Evolutionary conservation across 441 rosid genomes (phyloP).

Genomic region (Arabidopsis hybrid): DNA sequence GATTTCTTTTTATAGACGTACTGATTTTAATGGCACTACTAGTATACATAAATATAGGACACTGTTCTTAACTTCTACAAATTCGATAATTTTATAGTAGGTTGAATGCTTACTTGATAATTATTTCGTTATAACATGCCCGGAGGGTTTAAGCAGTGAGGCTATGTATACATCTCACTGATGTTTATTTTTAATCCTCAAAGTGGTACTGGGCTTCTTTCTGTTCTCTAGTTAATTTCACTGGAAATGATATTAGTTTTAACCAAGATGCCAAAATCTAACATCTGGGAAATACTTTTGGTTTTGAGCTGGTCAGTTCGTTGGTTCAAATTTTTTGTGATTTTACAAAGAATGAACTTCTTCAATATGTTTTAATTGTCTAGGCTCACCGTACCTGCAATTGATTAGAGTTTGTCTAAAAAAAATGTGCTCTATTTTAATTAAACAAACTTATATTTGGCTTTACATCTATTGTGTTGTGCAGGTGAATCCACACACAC

Average conservation of each 20-base stretch:
- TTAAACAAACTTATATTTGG: slow-evolving; percentile 9
- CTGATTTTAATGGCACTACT: neutral
- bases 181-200: neutral
- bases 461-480: slow-evolving; percentile 20
- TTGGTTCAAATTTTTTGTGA: neutral
- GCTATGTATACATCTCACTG: slow-evolving; percentile 1
- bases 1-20: neutral
- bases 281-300: neutral
- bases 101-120: slow-evolving; percentile 7
- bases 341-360: neutral
- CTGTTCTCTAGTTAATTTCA: neutral
- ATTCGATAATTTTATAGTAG: slow-evolving; percentile 8
- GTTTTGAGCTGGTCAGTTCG: neutral
- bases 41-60: neutral
- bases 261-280: neutral
- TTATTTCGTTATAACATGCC: neutral
- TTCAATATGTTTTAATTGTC: neutral
- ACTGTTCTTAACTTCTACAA: neutral
- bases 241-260: neutral
- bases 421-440: neutral
- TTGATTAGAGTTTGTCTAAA: neutral
- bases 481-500: slow-evolving; percentile 97
- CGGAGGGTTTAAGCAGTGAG: neutral
- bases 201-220: neutral
- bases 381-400: neutral